A percentile compares a stretch with the other conserved stretches of the same genome.
These are phyloP conservation scores for Claviceps capensis DNA, from an alignment of 2,329 filamentous ascomycete species.

Conservation along the genomic window DNA sequence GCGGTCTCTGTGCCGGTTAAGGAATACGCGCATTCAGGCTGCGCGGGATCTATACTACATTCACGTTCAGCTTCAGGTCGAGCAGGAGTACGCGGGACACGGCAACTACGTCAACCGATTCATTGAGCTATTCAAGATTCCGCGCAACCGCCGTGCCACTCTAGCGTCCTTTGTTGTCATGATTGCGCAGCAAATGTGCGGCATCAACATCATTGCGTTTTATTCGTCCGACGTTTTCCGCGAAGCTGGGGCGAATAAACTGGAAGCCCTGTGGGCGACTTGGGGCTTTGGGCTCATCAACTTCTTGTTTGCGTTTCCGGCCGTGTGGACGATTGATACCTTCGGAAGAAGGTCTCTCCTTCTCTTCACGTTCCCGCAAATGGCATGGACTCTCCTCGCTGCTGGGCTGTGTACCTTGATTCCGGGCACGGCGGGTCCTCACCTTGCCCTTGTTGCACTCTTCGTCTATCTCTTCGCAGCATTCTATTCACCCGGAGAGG, in stretches of 20 bases:
- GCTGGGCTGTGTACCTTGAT: conserved; percentile 38
- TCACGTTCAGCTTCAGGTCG: conserved; percentile 49
- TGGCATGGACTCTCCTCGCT: conserved; percentile 26
- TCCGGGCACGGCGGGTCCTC: conserved; percentile 19
- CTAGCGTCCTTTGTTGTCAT: conserved; percentile 68
- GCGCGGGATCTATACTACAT: conserved; percentile 51
- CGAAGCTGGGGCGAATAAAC: conserved; percentile 40
- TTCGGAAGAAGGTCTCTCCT: conserved; percentile 39
- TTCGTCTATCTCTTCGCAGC: conserved; percentile 44
- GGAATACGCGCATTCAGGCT: conserved; percentile 41
- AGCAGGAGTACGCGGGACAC: conserved; percentile 33
- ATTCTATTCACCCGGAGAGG: conserved; percentile 42
- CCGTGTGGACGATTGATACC: conserved; percentile 45
- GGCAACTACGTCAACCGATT: conserved; percentile 50
- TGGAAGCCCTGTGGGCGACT: conserved; percentile 44
- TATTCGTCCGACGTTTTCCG: conserved; percentile 53
- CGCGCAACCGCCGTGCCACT: conserved; percentile 57
- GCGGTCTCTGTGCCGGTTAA: conserved; percentile 35
- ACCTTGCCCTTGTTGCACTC: conserved; percentile 34
- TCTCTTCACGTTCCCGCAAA: conserved; percentile 28
- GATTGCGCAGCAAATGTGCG: conserved; percentile 62
- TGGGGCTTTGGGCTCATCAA: conserved; percentile 45
- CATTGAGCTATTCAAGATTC: conserved; percentile 52
- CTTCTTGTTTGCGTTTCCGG: conserved; percentile 44
- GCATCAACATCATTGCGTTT: conserved; percentile 62